Conservation (phyloP, 345 rosid species). For the Orychophragmus violaceus region DNA sequence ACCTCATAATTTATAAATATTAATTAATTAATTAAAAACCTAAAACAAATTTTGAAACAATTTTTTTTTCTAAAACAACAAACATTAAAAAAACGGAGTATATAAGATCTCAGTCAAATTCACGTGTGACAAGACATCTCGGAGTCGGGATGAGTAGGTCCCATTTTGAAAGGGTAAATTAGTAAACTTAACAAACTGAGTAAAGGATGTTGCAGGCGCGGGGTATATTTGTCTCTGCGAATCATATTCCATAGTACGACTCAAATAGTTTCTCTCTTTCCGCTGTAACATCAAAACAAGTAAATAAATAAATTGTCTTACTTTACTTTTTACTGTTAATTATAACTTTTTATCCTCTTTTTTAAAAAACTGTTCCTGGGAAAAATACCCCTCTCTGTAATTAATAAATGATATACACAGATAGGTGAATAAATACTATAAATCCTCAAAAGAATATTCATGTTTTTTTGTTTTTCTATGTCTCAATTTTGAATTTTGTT, state of each 20-base stretch:
- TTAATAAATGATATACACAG: background rate
- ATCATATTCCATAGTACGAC: background rate
- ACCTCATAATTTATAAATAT: no score
- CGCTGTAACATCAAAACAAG: background rate
- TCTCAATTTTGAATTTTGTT: slow-evolving; percentile 26
- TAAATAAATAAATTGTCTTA: slow-evolving; percentile 17
- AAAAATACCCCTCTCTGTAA: background rate
- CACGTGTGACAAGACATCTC: background rate
- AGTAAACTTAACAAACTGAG: background rate
- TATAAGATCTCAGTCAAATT: background rate
- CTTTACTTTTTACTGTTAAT: slow-evolving; percentile 19
- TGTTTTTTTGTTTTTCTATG: slow-evolving; percentile 18
- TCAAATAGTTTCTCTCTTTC: slow-evolving; percentile 3
- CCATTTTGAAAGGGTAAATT: background rate
- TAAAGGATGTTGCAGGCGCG: slow-evolving; percentile 31
- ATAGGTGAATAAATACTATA: background rate
- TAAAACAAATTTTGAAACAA: no score
- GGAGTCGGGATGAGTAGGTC: background rate
- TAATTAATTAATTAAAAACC: no score
- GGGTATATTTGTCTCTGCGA: slow-evolving; percentile 37
- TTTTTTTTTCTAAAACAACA: no score
- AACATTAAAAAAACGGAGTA: no score
- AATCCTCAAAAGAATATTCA: slow-evolving; percentile 2
- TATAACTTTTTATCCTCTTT: background rate
- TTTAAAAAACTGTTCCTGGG: background rate